Evolutionary conservation across 2,329 filamentous ascomycete genomes (phyloP).

Genomic region (Nannizziopsis barbatae): DNA sequence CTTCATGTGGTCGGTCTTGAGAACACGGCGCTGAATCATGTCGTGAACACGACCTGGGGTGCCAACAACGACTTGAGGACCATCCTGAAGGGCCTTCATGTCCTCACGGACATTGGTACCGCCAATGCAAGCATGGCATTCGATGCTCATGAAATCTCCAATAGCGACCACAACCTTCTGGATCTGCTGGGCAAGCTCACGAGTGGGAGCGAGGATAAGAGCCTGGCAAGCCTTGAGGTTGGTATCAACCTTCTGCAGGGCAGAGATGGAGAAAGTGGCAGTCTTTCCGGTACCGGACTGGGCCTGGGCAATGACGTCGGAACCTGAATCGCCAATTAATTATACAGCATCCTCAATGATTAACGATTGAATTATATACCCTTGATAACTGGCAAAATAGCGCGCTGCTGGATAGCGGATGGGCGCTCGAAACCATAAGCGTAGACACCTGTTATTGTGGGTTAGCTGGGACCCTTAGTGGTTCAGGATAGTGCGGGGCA

Average conservation of each 20-base stretch:
- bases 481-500: slow-evolving; percentile 2
- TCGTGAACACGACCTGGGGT: slow-evolving; percentile 97
- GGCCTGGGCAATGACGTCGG: slow-evolving; percentile 98
- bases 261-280: slow-evolving; percentile 97
- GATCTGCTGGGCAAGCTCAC: slow-evolving; percentile 97
- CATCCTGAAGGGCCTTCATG: slow-evolving; percentile 94
- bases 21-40: slow-evolving; percentile 97
- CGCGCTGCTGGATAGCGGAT: slow-evolving; percentile 98
- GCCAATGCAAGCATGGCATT: slow-evolving; percentile 98
- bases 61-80: slow-evolving; percentile 93
- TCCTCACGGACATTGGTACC: slow-evolving; percentile 96
- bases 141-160: slow-evolving; percentile 98
- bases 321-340: slow-evolving; percentile 45
- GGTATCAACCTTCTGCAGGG: slow-evolving; percentile 96
- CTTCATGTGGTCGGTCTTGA: slow-evolving; percentile 98
- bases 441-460: slow-evolving; percentile 60
- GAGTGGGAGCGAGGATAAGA: slow-evolving; percentile 91
- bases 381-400: slow-evolving; percentile 99
- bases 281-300: slow-evolving; percentile 99
- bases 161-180: slow-evolving; percentile 99
- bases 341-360: background rate
- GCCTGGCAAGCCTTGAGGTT: slow-evolving; percentile 95
- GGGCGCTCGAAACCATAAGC: slow-evolving; percentile 99
- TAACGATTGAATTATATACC: slow-evolving; percentile 47
- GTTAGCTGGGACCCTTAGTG: slow-evolving; percentile 16